Evolutionary conservation across 1,139 yeast genomes (phyloP).

Genomic region (Kodamaea fungicola): DNA sequence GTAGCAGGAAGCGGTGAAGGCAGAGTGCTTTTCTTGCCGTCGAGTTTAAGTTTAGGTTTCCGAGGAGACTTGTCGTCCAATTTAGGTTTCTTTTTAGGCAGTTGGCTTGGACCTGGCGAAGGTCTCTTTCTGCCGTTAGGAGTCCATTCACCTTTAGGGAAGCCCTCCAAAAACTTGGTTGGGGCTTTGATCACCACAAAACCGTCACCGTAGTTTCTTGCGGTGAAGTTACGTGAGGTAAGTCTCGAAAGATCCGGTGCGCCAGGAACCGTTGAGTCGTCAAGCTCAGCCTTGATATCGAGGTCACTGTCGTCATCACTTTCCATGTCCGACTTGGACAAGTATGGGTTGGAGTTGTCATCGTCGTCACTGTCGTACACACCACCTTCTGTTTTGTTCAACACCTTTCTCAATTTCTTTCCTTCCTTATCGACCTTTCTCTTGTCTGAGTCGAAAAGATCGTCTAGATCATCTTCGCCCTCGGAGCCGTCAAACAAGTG

Average conservation of each 20-base stretch:
- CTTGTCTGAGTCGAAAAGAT: conserved; percentile 59
- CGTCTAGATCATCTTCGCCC: conserved; percentile 58
- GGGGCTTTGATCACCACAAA: conserved; percentile 67
- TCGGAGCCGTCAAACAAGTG: conserved; percentile 60
- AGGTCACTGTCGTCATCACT: conserved; percentile 44
- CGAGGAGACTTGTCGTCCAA: conserved; percentile 20
- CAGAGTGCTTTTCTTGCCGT: conserved; percentile 15
- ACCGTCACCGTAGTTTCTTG: conserved; percentile 57
- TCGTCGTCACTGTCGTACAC: conserved; percentile 89
- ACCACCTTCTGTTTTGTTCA: conserved; percentile 84
- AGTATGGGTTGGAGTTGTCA: conserved; percentile 64
- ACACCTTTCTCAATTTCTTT: conserved; percentile 74
- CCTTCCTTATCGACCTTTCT: conserved; percentile 91
- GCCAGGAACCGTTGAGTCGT: conserved; percentile 18
- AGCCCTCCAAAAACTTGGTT: conserved; percentile 54
- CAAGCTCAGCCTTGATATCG: conserved; percentile 45
- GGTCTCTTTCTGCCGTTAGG: conserved; percentile 54
- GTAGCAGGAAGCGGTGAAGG: conserved; percentile 14
- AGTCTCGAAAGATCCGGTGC: conserved; percentile 13
- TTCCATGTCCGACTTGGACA: conserved; percentile 70
- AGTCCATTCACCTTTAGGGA: conserved; percentile 84
- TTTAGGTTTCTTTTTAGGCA: conserved; percentile 43
- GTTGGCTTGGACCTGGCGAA: conserved; percentile 16
- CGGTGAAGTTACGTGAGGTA: conserved; percentile 34
- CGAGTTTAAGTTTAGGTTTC: conserved; percentile 12